Evolutionary conservation across 768 basidiomycete genomes (phyloP), one percentile per base, ranked within the genome.

Genomic region (Mycena alexandri): DNA sequence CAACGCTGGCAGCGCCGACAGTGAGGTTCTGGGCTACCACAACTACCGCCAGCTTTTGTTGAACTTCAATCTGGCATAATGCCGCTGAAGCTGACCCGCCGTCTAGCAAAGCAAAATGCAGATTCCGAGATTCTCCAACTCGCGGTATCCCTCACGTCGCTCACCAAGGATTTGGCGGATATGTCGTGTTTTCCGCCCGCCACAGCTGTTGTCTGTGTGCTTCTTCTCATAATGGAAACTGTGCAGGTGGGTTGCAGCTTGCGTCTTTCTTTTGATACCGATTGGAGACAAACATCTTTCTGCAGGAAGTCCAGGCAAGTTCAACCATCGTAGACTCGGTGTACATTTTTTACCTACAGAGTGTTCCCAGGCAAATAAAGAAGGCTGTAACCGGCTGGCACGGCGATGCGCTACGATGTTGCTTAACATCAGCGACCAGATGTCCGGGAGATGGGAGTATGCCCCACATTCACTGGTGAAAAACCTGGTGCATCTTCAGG

Each of bases 141-240:
- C 6, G 56, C 67, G 2, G 56, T 68, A 12, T 62, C 67, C 17
- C 44, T 68, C 6, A 68, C 61, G 21, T 12, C 52, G 22, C 55
- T 67, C 19, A 47, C 65, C 2, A 67, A 56, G 53, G 75, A 78
- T 33, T 57, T 78, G 53, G 64, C 75, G 21, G 69, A 48, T 61
- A 66, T 77, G 69, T 55, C 75, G 12, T 70, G 57, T 63, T 85
- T 86, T 64, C 81, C 84, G 17, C 84, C 85, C 1, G 84, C 80
- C 0, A 74, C 76, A 5, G 84, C 82, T 0, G 79, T 82, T 0
- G 76, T 83, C 6, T 78, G 78, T 0, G 66, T 84, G 5, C 70
- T 86, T 17, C 74, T 85, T 22, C 75, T 82, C 13, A 83, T 86
- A 17, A 75, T 86, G 56, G 75, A 85, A 68, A 84, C 83, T 0